A percentile compares a stretch with the other conserved stretches of the same genome.
Evolutionary conservation across 148 eudicot species (phyloP).

Genomic region (Gaultheria prostrata): DNA sequence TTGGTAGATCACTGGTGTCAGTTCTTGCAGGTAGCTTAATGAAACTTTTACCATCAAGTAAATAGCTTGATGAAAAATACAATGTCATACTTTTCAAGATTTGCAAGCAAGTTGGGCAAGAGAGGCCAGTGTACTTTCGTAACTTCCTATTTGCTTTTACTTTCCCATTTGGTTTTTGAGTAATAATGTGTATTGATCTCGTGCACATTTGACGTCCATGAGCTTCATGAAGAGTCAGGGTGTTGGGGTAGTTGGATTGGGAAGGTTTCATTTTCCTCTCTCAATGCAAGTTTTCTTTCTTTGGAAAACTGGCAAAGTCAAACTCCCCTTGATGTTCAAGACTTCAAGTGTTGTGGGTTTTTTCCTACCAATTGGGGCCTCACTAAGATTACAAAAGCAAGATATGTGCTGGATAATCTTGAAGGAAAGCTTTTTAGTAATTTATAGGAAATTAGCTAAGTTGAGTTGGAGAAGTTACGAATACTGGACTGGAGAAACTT

Average conservation of each 20-base stretch:
- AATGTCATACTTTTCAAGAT: not conserved
- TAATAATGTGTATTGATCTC: not conserved
- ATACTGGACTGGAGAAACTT: not conserved
- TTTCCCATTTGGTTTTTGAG: not conserved
- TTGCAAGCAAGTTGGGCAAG: not conserved
- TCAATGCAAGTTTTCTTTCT: not conserved
- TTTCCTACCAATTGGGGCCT: no score
- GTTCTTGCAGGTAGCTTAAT: constrained; percentile 72
- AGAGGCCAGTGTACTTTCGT: not conserved
- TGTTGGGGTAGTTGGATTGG: not conserved
- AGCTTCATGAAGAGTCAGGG: not conserved
- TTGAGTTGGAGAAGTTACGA: not conserved
- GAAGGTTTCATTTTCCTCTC: not conserved
- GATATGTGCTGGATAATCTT: no score
- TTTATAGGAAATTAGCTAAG: not conserved
- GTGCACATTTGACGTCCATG: not conserved
- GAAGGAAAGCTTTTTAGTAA: not conserved
- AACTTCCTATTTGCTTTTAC: not conserved
- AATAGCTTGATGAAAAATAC: not conserved
- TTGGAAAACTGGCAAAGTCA: not conserved
- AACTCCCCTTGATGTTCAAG: not conserved
- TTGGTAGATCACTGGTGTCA: constrained; percentile 93
- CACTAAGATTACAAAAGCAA: not conserved
- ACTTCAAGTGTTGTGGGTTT: no score
- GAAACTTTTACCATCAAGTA: not conserved